phyloP scores from a whole-genome alignment of 495 filamentous ascomycete species.

The Penicillium samsonianum region DNA sequence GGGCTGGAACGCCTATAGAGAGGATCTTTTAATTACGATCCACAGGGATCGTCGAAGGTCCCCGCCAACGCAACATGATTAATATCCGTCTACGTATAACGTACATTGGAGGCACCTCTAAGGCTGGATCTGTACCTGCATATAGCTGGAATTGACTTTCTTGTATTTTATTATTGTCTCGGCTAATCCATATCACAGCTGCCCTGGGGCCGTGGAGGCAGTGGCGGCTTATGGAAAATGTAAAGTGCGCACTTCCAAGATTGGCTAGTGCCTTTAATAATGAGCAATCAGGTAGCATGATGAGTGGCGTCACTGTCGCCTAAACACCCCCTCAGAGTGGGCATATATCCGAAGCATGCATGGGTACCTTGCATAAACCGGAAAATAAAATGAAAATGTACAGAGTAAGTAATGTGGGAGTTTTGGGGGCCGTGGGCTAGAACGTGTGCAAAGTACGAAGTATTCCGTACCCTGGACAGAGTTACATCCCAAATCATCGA shows the following conservation, averaged over 20 bases:
- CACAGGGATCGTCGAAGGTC: background rate
- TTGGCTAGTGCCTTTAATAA: background rate
- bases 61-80: background rate
- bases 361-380: constrained; percentile 7
- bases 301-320: constrained; percentile 2
- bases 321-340: background rate
- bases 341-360: background rate
- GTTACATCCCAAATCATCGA: background rate
- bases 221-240: background rate
- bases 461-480: background rate
- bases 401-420: background rate
- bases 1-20: constrained; percentile 1
- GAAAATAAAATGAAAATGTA: background rate
- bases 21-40: background rate
- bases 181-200: no score
- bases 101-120: no score
- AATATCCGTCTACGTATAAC: no score
- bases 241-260: background rate
- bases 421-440: background rate
- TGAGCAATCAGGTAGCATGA: background rate
- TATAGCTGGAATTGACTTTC: no score
- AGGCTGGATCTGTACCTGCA: no score
- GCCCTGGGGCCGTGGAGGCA: no score
- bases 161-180: no score
- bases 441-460: background rate